Conservation (phyloP, 805 yeast genomes). For the Metschnikowia lachancei region DNA sequence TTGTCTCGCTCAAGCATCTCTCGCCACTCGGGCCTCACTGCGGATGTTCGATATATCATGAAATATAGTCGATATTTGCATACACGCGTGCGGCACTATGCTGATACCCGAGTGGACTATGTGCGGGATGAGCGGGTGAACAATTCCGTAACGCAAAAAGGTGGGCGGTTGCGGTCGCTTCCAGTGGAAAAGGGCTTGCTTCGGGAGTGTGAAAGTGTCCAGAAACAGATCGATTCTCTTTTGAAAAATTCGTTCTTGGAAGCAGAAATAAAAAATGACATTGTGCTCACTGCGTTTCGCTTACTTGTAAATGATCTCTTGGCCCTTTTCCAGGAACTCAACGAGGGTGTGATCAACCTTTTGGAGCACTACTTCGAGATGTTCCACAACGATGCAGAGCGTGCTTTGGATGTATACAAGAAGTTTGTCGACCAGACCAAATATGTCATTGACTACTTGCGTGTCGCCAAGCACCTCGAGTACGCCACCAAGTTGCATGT, state of each 20-base stretch:
- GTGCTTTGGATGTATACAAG: constrained; percentile 81
- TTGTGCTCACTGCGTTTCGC: constrained; percentile 78
- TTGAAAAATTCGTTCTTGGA: constrained; percentile 74
- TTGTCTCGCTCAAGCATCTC: constrained; percentile 38
- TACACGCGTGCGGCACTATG: constrained; percentile 66
- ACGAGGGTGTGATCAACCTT: constrained; percentile 93
- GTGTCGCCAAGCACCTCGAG: constrained; percentile 86
- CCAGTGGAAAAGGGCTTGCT: constrained; percentile 75
- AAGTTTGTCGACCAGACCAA: constrained; percentile 82
- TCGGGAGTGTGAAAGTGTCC: constrained; percentile 82
- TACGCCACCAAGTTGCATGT: constrained; percentile 84
- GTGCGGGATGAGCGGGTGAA: constrained; percentile 64
- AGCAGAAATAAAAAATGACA: constrained; percentile 79
- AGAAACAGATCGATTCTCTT: constrained; percentile 73
- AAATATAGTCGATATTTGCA: constrained; percentile 72
- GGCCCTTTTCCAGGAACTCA: constrained; percentile 81
- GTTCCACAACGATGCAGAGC: constrained; percentile 79
- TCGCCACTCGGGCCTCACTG: constrained; percentile 34
- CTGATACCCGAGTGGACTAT: constrained; percentile 65
- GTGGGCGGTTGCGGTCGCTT: constrained; percentile 62
- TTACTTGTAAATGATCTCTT: constrained; percentile 87
- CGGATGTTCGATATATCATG: constrained; percentile 55
- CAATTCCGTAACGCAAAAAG: constrained; percentile 44
- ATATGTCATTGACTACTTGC: constrained; percentile 80
- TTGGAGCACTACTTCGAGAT: constrained; percentile 94